Conservation (phyloP, 352 stramenopile species). For the Saprolegnia parasitica region DNA sequence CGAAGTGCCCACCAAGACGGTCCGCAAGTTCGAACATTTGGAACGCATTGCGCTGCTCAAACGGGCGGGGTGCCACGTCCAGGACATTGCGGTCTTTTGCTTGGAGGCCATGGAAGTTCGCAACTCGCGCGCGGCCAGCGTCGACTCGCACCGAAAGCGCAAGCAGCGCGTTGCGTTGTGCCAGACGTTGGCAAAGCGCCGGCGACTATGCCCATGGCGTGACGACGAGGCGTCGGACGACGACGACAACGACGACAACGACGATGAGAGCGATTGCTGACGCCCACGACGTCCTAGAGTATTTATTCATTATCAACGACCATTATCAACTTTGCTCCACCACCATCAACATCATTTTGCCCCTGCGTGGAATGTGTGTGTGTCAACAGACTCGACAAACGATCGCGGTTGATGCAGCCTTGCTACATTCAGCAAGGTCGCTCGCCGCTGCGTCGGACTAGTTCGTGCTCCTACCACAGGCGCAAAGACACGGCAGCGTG, state of each 20-base stretch:
- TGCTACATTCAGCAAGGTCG: background rate
- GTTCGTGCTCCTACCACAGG: background rate
- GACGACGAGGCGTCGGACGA: background rate
- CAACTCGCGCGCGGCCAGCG: background rate
- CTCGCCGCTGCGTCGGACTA: background rate
- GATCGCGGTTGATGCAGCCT: too few relatives aligned
- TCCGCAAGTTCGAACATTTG: slow-evolving; percentile 17
- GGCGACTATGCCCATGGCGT: background rate
- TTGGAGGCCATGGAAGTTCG: slow-evolving; percentile 7
- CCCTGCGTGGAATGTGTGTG: too few relatives aligned
- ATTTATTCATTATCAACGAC: background rate
- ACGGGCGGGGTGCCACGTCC: background rate
- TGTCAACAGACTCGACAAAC: too few relatives aligned
- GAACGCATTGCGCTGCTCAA: slow-evolving; percentile 22
- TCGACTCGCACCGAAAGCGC: background rate
- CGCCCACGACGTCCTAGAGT: background rate
- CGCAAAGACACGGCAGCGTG: background rate
- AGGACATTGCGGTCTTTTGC: slow-evolving; percentile 12
- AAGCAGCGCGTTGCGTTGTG: background rate
- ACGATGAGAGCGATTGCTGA: background rate
- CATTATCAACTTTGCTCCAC: too few relatives aligned
- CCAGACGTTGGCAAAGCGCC: background rate
- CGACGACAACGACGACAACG: background rate
- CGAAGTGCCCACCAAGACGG: background rate
- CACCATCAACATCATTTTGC: too few relatives aligned